Evolutionary conservation across 345 rosid species (phyloP).

Genomic region (Jatropha curcas): DNA sequence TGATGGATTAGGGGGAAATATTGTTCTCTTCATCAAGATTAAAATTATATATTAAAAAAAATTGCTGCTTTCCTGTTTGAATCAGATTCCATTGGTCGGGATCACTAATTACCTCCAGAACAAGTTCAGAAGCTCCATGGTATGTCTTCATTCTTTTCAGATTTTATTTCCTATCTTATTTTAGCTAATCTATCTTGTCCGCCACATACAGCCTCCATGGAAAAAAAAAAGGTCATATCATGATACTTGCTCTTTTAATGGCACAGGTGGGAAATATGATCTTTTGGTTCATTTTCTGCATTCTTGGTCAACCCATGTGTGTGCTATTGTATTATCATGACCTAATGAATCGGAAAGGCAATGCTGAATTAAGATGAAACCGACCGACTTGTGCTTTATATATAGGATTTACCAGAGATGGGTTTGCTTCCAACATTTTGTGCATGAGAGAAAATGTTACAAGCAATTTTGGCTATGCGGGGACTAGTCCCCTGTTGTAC

Average conservation of each 20-base stretch:
- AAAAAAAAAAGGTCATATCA: background rate
- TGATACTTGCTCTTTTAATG: background rate
- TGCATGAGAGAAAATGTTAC: background rate
- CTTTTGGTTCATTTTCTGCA: conserved; percentile 94
- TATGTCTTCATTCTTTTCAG: conserved; percentile 26
- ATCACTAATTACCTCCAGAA: conserved; percentile 75
- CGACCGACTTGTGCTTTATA: background rate
- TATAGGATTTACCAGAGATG: background rate
- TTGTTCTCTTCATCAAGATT: background rate
- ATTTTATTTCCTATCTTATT: background rate
- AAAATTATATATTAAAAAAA: conserved; percentile 14
- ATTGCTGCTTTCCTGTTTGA: conserved; percentile 2
- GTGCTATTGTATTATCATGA: conserved; percentile 92
- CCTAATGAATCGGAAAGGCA: conserved; percentile 79
- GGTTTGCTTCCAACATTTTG: background rate
- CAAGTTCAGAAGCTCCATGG: conserved; percentile 77
- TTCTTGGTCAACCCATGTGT: conserved; percentile 97
- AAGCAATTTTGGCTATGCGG: conserved; percentile 13
- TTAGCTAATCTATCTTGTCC: background rate
- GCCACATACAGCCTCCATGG: too few species aligned
- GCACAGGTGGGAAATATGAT: conserved; percentile 92
- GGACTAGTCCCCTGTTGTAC: background rate
- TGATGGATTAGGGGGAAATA: background rate
- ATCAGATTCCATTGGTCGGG: conserved; percentile 85
- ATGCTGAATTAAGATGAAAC: conserved; percentile 17